Evolutionary conservation across 2,329 filamentous ascomycete species (phyloP).

Genomic region (Penicillium sp.): DNA sequence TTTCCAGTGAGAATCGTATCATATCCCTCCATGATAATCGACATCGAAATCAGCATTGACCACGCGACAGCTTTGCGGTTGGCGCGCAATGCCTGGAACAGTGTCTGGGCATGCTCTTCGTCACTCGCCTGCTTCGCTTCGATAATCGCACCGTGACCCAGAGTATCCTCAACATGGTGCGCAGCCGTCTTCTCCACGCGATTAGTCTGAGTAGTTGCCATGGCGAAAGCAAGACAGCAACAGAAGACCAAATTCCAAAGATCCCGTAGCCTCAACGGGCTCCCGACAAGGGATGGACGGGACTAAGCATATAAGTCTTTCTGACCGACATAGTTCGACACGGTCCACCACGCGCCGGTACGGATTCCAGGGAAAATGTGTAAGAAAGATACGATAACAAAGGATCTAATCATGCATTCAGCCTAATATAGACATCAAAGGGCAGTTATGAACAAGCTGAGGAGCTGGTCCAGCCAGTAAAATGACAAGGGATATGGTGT

Average conservation of each 20-base stretch:
- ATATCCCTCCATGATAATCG: conserved; percentile 55
- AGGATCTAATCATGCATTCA: conserved; percentile 10
- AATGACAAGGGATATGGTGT: neutral
- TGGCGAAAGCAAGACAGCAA: neutral
- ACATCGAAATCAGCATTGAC: conserved; percentile 45
- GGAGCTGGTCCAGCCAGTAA: conserved; percentile 6
- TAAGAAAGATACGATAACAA: conserved; percentile 3
- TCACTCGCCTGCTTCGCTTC: conserved; percentile 24
- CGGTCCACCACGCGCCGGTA: conserved; percentile 4
- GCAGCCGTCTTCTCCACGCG: conserved; percentile 27
- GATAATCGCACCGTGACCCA: conserved; percentile 23
- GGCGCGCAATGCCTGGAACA: conserved; percentile 15
- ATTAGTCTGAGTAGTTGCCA: conserved; percentile 16
- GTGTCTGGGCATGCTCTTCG: conserved; percentile 20
- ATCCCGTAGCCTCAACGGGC: neutral
- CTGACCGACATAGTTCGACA: neutral
- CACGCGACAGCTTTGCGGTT: conserved; percentile 28
- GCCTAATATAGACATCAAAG: neutral
- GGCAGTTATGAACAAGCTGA: neutral
- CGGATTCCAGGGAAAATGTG: conserved; percentile 5
- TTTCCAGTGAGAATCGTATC: conserved; percentile 53
- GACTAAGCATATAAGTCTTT: conserved; percentile 8
- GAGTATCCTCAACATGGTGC: conserved; percentile 27
- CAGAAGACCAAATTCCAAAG: neutral
- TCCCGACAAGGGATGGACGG: neutral